These are phyloP conservation scores for Neonectria faginata DNA, from an alignment of 2,329 filamentous ascomycete genomes.

Conservation along the genomic window DNA sequence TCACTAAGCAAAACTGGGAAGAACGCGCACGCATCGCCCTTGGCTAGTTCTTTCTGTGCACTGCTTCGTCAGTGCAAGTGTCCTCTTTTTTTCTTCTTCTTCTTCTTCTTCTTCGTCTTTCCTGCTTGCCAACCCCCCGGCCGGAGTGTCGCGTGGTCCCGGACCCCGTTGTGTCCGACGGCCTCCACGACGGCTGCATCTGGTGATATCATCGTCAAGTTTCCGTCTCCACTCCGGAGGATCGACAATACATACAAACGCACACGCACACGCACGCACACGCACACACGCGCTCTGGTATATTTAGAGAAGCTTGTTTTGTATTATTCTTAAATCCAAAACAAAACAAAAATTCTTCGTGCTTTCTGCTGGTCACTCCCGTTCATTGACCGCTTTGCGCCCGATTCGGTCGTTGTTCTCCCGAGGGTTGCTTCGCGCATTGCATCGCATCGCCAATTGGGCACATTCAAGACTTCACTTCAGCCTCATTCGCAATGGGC, in stretches of 20 bases:
- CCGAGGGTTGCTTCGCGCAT: background rate
- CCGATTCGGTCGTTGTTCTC: background rate
- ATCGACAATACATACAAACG: background rate
- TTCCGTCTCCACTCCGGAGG: slow-evolving; percentile 3
- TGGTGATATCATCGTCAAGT: slow-evolving; percentile 23
- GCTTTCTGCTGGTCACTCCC: background rate
- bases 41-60: background rate
- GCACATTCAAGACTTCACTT: background rate
- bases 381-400: no score
- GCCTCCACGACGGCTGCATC: slow-evolving; percentile 3
- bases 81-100: background rate
- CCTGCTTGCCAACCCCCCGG: background rate
- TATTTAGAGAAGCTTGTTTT: slow-evolving; percentile 13
- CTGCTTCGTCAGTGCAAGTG: background rate
- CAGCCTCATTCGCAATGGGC: background rate
- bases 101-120: background rate
- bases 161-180: slow-evolving; percentile 29
- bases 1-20: no score
- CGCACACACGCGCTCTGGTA: background rate
- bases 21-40: no score
- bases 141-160: slow-evolving; percentile 3
- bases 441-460: background rate
- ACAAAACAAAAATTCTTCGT: no score
- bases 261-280: no score
- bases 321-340: no score